Evolutionary conservation across 2,329 filamentous ascomycete genomes (phyloP), one percentile per base, ranked within the genome.

Genomic region (Aspergillus uvarum): DNA sequence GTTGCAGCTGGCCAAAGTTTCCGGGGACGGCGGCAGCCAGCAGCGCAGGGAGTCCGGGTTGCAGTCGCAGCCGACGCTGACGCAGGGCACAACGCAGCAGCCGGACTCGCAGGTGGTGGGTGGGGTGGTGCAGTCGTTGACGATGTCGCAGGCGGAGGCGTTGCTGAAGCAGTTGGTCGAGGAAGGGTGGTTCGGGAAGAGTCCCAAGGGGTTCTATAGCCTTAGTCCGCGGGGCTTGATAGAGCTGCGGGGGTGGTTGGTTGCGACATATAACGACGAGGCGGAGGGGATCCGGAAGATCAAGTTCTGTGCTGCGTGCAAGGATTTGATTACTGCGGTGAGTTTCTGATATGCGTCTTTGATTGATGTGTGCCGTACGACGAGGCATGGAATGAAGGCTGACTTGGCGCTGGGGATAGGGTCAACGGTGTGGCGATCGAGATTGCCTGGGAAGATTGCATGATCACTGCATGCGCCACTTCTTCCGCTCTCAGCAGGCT

Each of bases 231-330:
- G 94, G 8, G 89, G 87, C 1, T 79, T 99, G 66, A 86, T 98
- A 81, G 95, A 99, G 80, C 79, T 99, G 59, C 83, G 89, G 59
- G 82, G 85, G 1, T 98, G 93, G 88, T 82, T 99, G 52, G 79
- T 91, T n/a, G 90, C 91, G 56, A 91, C 89, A 29, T 99, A 96
- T 76, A 98, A 99, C 71, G 90, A 96, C 58, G 78, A 83, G 0
- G 84, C 86, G 10, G 80, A 82, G 1, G 86, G 67, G 57, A 87
- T 84, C 81, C 84, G 91, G 71, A 86, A 87, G 63, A 90, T 99
- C 73, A 96, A 95, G 77, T 86, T 88, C 63, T 99, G 95, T 73
- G 85, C 89, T 70, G 92, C 91, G 0, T 99, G 95, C 76, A 90
- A 87, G 74, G 92, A 96, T 65, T 89, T 98, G 63, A 86, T 98